Base-by-base conservation (phyloP, 2,329 filamentous ascomycete genomes). In the Rachicladosporium sp. region DNA sequence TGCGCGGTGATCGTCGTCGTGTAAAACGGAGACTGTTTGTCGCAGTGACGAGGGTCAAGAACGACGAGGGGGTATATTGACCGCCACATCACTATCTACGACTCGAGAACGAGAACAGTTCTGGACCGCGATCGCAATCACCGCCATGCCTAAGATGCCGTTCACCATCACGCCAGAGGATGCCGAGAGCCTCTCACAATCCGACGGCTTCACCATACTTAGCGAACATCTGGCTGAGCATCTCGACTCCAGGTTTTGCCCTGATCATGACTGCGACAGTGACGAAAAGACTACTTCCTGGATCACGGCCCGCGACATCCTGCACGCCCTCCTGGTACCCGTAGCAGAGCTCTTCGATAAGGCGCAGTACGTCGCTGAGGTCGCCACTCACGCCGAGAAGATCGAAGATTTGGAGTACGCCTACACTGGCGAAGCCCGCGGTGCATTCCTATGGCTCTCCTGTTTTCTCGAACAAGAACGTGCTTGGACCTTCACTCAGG, bases 261-360 rank as follows among this genome's bases (percentile, higher is more conserved):
- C 54, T 27, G 42, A 55, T 10, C 68, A 71, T 45, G 43, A 51
- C 8, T 46, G 52, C 37, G 57, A 31, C 10, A 31, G 30, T 31
- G 30, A 12, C 30, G 30, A 31, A 31, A 6, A 31, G 33, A 35
- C 10, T 35, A 12, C 33, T 35, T 35, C 33, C 15, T 31, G 30
- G 30, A 31, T 41, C 10, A 62, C 75, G 12, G 71, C 75, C 46
- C 71, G 73, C 50, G 72, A 76, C 44, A 66, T 76, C 38, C 67
- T 76, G 38, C 73, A 76, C 48, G 72, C 71, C 29, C 62, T 76
- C 10, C 64, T 75, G 38, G 67, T 73, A 36, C 74, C 73, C n/a
- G 58, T 77, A 6, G 70, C 73, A 29, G 63, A 73, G 44, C 65
- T 77, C 38, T 71, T 71, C 55, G 63, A 66, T 43, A 69, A 71